These are phyloP conservation scores for Mangifera indica DNA, from an alignment of 345 rosid genomes.

Conservation along the genomic window DNA sequence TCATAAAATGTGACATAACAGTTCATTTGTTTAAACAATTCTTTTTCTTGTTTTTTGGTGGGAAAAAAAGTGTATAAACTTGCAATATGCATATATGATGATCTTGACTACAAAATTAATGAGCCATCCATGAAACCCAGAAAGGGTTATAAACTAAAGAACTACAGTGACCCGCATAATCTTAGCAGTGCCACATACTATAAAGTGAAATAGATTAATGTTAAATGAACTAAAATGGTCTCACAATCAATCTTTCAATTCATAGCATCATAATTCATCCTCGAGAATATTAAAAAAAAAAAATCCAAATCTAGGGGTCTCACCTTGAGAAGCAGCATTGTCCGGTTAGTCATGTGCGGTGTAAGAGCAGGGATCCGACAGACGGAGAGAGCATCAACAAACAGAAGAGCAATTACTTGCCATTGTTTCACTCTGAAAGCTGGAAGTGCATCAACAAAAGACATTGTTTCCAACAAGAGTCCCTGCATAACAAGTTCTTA, in stretches of 20 bases:
- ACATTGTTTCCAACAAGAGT: slow-evolving; percentile 74
- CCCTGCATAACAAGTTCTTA: slow-evolving; percentile 41
- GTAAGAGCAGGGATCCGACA: slow-evolving; percentile 62
- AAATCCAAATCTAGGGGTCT: slow-evolving; percentile 14
- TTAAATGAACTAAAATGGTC: background rate
- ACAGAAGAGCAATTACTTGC: slow-evolving; percentile 73
- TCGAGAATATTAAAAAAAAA: background rate
- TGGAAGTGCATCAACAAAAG: slow-evolving; percentile 71
- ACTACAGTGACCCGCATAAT: background rate
- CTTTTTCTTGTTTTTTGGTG: background rate
- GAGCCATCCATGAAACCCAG: too few species aligned
- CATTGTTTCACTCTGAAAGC: slow-evolving; percentile 67
- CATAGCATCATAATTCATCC: background rate
- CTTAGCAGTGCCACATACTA: background rate
- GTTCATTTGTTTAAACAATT: background rate
- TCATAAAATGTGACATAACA: background rate
- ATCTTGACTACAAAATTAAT: too few species aligned
- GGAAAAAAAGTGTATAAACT: too few species aligned
- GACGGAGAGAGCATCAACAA: slow-evolving; percentile 76
- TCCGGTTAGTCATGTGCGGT: slow-evolving; percentile 45
- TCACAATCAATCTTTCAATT: background rate
- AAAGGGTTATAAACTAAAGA: background rate
- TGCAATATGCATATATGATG: too few species aligned
- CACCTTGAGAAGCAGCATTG: slow-evolving; percentile 52
- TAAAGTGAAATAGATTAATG: background rate